Evolutionary conservation across 768 basidiomycete genomes (phyloP), one percentile per base, ranked within the genome.

Genomic region (Lentinula aciculospora): DNA sequence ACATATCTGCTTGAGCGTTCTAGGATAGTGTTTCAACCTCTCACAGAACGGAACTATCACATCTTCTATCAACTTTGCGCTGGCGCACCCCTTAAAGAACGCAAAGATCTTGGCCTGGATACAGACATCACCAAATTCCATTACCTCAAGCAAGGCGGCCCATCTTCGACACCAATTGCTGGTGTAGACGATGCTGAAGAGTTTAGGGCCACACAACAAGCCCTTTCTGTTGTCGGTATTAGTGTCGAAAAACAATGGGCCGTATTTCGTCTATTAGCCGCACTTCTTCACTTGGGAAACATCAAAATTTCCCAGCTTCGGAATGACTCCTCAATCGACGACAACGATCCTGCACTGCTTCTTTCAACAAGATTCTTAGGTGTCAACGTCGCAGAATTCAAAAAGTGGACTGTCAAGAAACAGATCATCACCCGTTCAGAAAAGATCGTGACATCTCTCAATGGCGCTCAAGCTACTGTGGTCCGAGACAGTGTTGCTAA

Each of bases 31-130:
- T 98, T 96, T 72, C 97, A 99, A 71, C 96, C 97, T 17, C 79
- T 90, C 58, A 94, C 91, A 44, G 97, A 99, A 71, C 86, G 97
- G 59, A 99, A 99, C 73, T 99, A 98, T 73, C 97, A 99, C 72
- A 98, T 99, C 65, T 99, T 99, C 79, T 98, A 99, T 74, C 97
- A 99, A 69, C 78, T 99, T n/a, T 94, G 96, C 64, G 91, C 95
- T 0, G 97, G 97, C 48, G 94, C 93, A 9, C 95, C 97, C 2
- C 76, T 90, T 23, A 96, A 96, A 71, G 97, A 99, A 67, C 85
- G 93, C 40, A 96, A 96, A 72, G 93, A 95, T 65, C 83, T 98
- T 45, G 95, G 94, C 4, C 80, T 99, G 36, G 92, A 95, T 64
- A 77, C 80, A 19, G 91, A 95, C 67, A 78, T 92, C 58, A 83